Evolutionary conservation across 352 stramenopile species (phyloP).

Genomic region (Globisporangium uncinulatum): DNA sequence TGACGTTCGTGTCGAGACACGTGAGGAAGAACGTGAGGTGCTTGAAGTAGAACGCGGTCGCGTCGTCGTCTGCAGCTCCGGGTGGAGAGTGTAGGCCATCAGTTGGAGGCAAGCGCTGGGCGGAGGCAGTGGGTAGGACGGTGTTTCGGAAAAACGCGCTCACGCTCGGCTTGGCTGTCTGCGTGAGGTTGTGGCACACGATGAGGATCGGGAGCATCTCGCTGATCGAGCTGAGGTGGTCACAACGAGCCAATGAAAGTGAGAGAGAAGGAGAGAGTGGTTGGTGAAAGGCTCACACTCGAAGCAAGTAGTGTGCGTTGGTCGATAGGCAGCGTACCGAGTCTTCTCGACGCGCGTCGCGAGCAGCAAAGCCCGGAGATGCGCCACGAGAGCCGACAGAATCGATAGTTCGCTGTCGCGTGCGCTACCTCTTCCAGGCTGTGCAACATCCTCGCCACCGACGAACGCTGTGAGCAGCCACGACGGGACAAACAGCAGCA

Average conservation of each 20-base stretch:
- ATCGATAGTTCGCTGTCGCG: not conserved
- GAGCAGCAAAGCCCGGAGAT: slow-evolving; percentile 53
- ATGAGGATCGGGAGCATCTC: slow-evolving; percentile 55
- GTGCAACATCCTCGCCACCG: not conserved
- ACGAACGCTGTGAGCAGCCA: slow-evolving; percentile 39
- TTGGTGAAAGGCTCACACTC: not conserved
- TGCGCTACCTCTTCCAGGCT: not conserved
- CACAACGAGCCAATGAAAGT: not conserved
- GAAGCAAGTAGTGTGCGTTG: not conserved
- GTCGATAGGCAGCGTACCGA: slow-evolving; percentile 17
- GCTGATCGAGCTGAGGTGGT: slow-evolving; percentile 21
- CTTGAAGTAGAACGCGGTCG: slow-evolving; percentile 36
- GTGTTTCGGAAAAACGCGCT: slow-evolving; percentile 32
- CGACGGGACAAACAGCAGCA: slow-evolving; percentile 56
- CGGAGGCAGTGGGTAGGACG: slow-evolving; percentile 19
- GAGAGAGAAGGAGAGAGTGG: not conserved
- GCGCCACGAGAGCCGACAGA: slow-evolving; percentile 28
- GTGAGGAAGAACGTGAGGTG: slow-evolving; percentile 71
- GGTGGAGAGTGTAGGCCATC: not conserved
- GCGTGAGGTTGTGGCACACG: slow-evolving; percentile 58
- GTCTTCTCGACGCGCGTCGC: slow-evolving; percentile 57
- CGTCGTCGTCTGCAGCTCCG: not conserved
- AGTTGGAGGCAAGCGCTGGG: not conserved
- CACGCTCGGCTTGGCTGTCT: slow-evolving; percentile 21
- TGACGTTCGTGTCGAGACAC: slow-evolving; percentile 61